A percentile compares a stretch with the other conserved stretches of the same genome.
phyloP scores from a whole-genome alignment of 75 land plant genomes.

The Sequoia sempervirens region DNA sequence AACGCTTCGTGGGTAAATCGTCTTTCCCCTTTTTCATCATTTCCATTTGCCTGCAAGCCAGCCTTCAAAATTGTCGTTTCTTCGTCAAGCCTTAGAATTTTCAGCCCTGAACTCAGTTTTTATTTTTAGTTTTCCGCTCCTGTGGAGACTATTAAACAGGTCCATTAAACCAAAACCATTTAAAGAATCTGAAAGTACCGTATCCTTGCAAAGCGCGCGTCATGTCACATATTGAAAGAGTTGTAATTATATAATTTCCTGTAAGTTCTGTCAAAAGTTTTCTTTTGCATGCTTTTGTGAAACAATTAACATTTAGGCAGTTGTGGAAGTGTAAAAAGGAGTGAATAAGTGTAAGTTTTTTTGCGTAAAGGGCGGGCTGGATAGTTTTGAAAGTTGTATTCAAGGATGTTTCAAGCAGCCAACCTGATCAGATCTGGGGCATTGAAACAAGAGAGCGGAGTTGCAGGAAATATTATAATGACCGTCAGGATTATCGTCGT shows the following conservation, averaged over 20 bases:
- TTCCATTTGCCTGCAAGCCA: background rate
- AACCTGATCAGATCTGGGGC: conserved; percentile 31
- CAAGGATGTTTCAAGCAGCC: conserved; percentile 55
- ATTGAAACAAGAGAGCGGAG: conserved; percentile 22
- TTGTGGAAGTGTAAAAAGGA: background rate
- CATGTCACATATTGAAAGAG: background rate
- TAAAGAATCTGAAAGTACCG: background rate
- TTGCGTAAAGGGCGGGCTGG: background rate
- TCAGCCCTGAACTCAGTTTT: too few relatives aligned
- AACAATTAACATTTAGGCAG: background rate
- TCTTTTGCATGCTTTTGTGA: background rate
- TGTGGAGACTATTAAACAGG: too few relatives aligned
- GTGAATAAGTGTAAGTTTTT: background rate
- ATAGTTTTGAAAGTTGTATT: background rate
- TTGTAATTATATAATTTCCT: background rate
- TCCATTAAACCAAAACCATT: too few relatives aligned
- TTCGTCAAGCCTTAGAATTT: background rate
- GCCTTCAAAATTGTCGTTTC: background rate
- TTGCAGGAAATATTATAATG: conserved; percentile 38
- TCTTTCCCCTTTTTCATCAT: background rate
- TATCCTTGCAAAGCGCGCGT: background rate
- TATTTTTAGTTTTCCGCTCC: too few relatives aligned
- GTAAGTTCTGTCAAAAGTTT: background rate
- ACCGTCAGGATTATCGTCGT: conserved; percentile 30
- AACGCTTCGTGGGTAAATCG: background rate